phyloP scores from a whole-genome alignment of 345 rosid genomes.

The Orychophragmus violaceus region DNA sequence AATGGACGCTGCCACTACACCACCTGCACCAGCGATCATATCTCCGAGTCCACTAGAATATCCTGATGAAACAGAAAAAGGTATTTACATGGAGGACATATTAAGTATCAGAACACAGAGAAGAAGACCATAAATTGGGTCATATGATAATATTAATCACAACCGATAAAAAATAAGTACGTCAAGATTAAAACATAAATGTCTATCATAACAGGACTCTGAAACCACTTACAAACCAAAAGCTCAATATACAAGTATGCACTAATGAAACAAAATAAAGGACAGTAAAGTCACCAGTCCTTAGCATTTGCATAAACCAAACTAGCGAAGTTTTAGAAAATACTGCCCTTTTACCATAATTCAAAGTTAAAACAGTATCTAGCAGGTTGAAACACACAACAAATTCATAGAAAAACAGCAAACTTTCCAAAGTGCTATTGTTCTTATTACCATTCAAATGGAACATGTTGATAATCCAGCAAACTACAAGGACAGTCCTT shows the following conservation, averaged over 20 bases:
- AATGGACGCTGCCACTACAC: conserved; percentile 79
- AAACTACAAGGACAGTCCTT: no score
- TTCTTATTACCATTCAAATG: neutral
- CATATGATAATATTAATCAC: neutral
- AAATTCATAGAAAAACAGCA: neutral
- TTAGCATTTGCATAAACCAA: neutral
- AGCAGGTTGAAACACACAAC: neutral
- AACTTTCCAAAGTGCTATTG: neutral
- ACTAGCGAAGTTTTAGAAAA: neutral
- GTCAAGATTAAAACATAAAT: neutral
- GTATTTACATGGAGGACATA: neutral
- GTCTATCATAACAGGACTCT: neutral
- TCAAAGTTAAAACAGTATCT: neutral
- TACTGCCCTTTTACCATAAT: neutral
- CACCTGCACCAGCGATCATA: conserved; percentile 78
- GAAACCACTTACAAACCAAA: neutral
- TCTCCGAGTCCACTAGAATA: conserved; percentile 64
- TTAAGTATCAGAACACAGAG: neutral
- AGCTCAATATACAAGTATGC: neutral
- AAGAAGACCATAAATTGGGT: neutral
- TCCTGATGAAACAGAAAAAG: conserved; percentile 31
- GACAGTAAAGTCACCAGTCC: neutral
- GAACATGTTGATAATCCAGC: no score
- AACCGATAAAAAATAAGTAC: neutral
- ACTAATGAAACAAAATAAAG: neutral